These are phyloP conservation scores for Miamiensis avidus DNA, from an alignment of 169 alveolate genomes.

Conservation along the genomic window DNA sequence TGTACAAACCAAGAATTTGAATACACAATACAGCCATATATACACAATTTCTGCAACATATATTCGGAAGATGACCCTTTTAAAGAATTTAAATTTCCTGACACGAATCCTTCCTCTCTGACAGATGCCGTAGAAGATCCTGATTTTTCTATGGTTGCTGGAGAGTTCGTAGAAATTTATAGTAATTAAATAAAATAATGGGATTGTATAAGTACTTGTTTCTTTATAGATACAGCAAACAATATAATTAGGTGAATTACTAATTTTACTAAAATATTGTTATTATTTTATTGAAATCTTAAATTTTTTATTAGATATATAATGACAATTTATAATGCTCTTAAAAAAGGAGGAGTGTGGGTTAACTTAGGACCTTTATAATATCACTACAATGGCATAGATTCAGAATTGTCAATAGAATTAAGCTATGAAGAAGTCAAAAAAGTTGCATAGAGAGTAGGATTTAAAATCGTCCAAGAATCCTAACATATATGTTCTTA, in stretches of 20 bases:
- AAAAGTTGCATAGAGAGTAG: slow-evolving; percentile 47
- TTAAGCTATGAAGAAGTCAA: background rate
- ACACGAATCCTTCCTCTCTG: slow-evolving; percentile 87
- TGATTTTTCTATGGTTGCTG: slow-evolving; percentile 96
- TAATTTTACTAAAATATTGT: no score
- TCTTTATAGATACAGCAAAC: slow-evolving; percentile 98
- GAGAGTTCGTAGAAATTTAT: slow-evolving; percentile 93
- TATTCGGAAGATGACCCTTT: slow-evolving; percentile 89
- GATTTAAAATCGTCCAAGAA: background rate
- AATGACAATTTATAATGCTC: slow-evolving; percentile 89
- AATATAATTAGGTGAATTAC: slow-evolving; percentile 92
- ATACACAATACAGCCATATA: slow-evolving; percentile 62
- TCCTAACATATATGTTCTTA: background rate
- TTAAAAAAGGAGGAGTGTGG: slow-evolving; percentile 95
- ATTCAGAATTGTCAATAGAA: slow-evolving; percentile 31
- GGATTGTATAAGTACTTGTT: slow-evolving; percentile 96
- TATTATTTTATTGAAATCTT: no score
- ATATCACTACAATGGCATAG: slow-evolving; percentile 94
- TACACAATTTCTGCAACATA: slow-evolving; percentile 77
- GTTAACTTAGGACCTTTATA: slow-evolving; percentile 96
- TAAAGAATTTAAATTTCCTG: slow-evolving; percentile 90
- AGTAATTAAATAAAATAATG: slow-evolving; percentile 69
- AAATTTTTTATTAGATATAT: slow-evolving; percentile 85
- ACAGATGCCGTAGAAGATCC: slow-evolving; percentile 55
- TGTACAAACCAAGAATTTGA: slow-evolving; percentile 47